These are phyloP conservation scores for Antitrichia curtipendula DNA, from an alignment of 225 moss, liverwort and hornwort genomes.

Conservation along the genomic window DNA sequence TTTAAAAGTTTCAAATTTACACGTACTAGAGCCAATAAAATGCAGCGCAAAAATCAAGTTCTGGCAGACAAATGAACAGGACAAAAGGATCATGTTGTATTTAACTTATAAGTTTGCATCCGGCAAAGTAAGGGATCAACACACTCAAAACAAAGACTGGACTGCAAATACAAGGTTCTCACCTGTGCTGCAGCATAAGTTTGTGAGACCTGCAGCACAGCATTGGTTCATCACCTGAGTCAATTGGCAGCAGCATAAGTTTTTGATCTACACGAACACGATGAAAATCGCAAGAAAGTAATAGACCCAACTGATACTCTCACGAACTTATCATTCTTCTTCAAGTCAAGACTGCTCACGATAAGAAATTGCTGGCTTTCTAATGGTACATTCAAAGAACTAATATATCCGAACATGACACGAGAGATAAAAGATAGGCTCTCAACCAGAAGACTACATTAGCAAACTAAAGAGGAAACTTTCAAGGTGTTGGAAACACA, in stretches of 20 bases:
- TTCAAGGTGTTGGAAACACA: background rate
- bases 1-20: background rate
- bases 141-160: background rate
- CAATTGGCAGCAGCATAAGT: background rate
- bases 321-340: background rate
- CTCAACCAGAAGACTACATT: background rate
- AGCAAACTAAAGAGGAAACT: background rate
- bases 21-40: background rate
- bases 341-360: background rate
- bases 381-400: background rate
- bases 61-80: background rate
- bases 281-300: background rate
- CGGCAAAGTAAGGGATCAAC: background rate
- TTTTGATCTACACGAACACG: background rate
- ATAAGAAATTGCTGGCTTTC: background rate
- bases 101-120: no score
- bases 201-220: no score
- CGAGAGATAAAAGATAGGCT: background rate
- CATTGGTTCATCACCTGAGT: no score
- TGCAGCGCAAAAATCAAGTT: background rate
- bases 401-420: background rate
- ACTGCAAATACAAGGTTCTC: background rate
- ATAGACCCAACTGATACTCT: background rate
- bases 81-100: background rate
- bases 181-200: conserved; percentile 97